These are phyloP conservation scores for Boletales sp. DNA, from an alignment of 768 basidiomycete species.

Conservation along the genomic window DNA sequence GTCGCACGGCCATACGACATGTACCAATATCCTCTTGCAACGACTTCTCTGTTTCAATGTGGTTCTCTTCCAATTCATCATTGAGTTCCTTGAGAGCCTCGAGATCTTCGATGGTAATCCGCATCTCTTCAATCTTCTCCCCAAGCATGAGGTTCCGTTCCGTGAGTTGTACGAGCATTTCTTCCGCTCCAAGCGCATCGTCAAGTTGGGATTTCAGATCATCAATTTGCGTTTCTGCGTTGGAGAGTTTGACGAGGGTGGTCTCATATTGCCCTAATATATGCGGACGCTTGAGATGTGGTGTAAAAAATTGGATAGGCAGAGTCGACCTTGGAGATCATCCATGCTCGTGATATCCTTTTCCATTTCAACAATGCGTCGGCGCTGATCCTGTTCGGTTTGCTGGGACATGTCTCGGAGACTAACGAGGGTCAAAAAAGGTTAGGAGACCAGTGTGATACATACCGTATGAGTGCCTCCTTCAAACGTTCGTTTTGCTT, in stretches of 20 bases:
- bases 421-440: slow-evolving; percentile 34
- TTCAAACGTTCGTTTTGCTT: slow-evolving; percentile 95
- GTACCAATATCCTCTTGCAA: slow-evolving; percentile 86
- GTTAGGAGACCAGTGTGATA: not conserved
- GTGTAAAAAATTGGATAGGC: not conserved
- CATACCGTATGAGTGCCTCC: slow-evolving; percentile 84
- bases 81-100: slow-evolving; percentile 94
- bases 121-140: slow-evolving; percentile 99
- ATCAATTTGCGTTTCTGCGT: slow-evolving; percentile 89
- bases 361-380: slow-evolving; percentile 83
- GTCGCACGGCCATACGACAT: slow-evolving; percentile 13
- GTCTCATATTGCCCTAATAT: slow-evolving; percentile 72
- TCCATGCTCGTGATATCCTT: slow-evolving; percentile 77
- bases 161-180: slow-evolving; percentile 92
- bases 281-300: slow-evolving; percentile 4
- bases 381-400: slow-evolving; percentile 79
- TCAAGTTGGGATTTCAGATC: slow-evolving; percentile 93
- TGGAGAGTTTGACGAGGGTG: slow-evolving; percentile 72
- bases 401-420: slow-evolving; percentile 87
- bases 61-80: slow-evolving; percentile 96
- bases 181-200: slow-evolving; percentile 92
- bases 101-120: slow-evolving; percentile 92
- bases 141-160: slow-evolving; percentile 90
- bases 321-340: slow-evolving; percentile 66
- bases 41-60: slow-evolving; percentile 88